phyloP scores from a whole-genome alignment of 73 alveolate species.

The Paramecium biaurelia region DNA sequence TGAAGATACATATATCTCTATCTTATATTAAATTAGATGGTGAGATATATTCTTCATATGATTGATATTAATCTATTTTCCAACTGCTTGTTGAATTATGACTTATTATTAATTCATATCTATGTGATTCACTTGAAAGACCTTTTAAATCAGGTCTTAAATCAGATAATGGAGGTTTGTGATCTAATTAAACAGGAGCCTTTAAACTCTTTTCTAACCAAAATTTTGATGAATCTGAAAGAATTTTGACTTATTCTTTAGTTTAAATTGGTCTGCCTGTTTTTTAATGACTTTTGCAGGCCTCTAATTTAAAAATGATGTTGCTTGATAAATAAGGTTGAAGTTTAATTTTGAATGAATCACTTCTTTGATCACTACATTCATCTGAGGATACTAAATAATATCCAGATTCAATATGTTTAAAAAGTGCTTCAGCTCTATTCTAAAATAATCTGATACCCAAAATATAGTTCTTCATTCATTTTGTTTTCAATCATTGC shows the following conservation, averaged over 20 bases:
- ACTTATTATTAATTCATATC: neutral
- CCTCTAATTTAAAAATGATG: neutral
- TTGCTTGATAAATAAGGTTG: neutral
- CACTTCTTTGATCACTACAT: neutral
- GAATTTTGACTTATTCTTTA: neutral
- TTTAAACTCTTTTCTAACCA: neutral
- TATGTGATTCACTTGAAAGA: neutral
- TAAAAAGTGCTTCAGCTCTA: constrained; percentile 40
- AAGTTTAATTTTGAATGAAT: neutral
- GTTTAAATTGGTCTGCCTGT: neutral
- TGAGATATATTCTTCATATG: neutral
- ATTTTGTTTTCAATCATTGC: neutral
- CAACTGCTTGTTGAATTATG: neutral
- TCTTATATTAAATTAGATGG: neutral
- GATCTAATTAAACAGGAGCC: neutral
- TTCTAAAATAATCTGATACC: neutral
- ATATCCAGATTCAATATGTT: constrained; percentile 14
- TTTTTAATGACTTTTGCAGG: neutral
- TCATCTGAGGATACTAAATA: neutral
- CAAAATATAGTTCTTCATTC: constrained; percentile 43
- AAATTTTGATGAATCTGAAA: neutral
- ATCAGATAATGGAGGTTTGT: neutral
- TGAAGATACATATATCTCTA: neutral
- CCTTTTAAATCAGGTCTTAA: neutral
- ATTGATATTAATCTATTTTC: neutral